Conservation (phyloP, 768 basidiomycete species). For the Dioszegia aurantiaca region DNA sequence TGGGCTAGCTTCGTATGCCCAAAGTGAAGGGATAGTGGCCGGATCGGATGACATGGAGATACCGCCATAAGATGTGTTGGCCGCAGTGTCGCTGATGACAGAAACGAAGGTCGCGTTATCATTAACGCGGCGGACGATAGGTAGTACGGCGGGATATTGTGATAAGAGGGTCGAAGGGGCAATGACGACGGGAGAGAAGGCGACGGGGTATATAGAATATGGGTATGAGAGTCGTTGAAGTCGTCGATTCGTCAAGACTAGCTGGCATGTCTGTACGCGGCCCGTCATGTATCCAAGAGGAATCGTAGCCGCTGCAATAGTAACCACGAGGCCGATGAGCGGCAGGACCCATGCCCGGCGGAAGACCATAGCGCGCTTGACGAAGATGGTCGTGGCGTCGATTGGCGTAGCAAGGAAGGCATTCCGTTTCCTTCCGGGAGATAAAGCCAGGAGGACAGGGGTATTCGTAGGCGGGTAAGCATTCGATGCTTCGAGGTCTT, state of each 20-base stretch:
- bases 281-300: constrained; percentile 65
- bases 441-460: constrained; percentile 11
- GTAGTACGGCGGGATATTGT: background rate
- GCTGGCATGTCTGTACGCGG: constrained; percentile 58
- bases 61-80: constrained; percentile 65
- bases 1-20: constrained; percentile 70
- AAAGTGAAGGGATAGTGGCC: constrained; percentile 56
- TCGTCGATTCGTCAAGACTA: constrained; percentile 4
- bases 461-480: background rate
- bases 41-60: constrained; percentile 60
- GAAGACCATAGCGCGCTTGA: constrained; percentile 65
- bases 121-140: constrained; percentile 17
- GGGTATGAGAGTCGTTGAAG: constrained; percentile 25
- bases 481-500: constrained; percentile 20
- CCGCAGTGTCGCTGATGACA: constrained; percentile 58
- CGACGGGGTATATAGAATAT: constrained; percentile 12
- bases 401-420: constrained; percentile 56
- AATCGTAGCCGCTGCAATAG: constrained; percentile 65
- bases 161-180: constrained; percentile 18
- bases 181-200: constrained; percentile 17
- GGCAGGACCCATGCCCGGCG: constrained; percentile 70
- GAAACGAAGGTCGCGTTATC: constrained; percentile 64
- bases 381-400: constrained; percentile 71
- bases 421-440: constrained; percentile 51
- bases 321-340: constrained; percentile 58